Base-by-base conservation (phyloP, 2,329 filamentous ascomycete genomes). In the Balansia obtecta region DNA sequence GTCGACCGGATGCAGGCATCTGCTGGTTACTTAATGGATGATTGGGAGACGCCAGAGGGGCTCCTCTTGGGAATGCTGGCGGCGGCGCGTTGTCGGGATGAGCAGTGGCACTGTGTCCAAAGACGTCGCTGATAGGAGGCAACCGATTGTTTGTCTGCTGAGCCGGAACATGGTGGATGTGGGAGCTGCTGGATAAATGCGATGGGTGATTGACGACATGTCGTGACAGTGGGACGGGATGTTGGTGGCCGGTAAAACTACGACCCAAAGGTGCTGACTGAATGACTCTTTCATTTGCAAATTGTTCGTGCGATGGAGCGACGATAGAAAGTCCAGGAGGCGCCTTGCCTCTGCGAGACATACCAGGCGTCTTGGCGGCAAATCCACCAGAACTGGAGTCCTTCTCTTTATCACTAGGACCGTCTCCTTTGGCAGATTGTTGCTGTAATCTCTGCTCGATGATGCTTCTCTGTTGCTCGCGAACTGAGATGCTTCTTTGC, bases 221-320 rank as follows among this genome's bases (percentile, higher is more conserved):
- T 48, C 88, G 80, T 43, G 85, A 87, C 52, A 87, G 70, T 0
- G 86, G 85, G 57, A 85, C 83, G 5, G 84, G 79, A 60, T 89
- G 82, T 63, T 94, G 83, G 53, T 93, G 82, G 53, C 91, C 90
- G 8, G 93, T 96, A 64, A 98, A 98, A 38, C 88, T 94, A 64
- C 96, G 91, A 60, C 94, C 84, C 22, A 98, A 77, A 15, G 93
- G 93, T 8, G 93, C 93, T 4, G 93, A 98, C 68, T 98, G 93
- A 54, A 98, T 94, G 37, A 97, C 89, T 58, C 93, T 80, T 73
- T 98, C 93, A 61, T 89, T 83, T 59, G 90, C 88, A 63, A 97
- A 97, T 54, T 90, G 85, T 58, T 93, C 83, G 56, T 94, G 89
- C 6, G 89, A 88, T 1, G 93, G 93, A 27, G 93, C 86, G n/a